Base-by-base conservation (phyloP, 2,329 filamentous ascomycete genomes). In the Macroventuria anomochaeta region DNA sequence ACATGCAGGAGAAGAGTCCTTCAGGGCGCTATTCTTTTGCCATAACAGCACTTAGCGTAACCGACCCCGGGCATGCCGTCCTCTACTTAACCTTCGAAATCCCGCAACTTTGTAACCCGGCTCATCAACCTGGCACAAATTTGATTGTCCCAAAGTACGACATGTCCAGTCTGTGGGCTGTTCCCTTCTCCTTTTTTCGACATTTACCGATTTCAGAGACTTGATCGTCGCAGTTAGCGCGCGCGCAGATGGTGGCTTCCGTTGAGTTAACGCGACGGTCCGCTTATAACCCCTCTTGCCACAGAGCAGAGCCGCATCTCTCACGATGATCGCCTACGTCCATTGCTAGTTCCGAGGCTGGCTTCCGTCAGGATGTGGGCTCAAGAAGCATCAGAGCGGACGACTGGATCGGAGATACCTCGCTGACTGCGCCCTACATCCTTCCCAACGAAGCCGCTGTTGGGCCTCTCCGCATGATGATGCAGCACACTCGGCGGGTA, bases 31-130 rank as follows among this genome's bases (percentile, higher is more conserved):
- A 36, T 34, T 37, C 47, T 32, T 41, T 41, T 38, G 34, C 42
- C 36, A 34, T 34, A 15, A 40, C 31, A 29, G 31, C 42, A 7
- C 13, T 42, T 60, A 59, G 56, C 54, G 48, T 41, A 46, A 39
- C 53, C 53, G 59, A 55, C 34, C 36, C 56, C 41, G 39, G 21
- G 44, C 48, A 42, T 23, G 17, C 47, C 33, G 41, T 48, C 46
- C 42, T 44, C 59, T 67, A 67, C 57, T 65, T 67, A 65, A 67
- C 21, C 51, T 41, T 51, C 52, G 36, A 25, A 39, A n/a, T 48
- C 53, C 61, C 59, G 55, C 59, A 46, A n/a, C 37, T 42, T 50
- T 36, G 37, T 23, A 31, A 26, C 25, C 12, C 8, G 23, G 28
- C 17, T 46, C 17, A 26, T 44, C 32, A 33, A 33, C 11, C 36